phyloP scores from a whole-genome alignment of 2,329 filamentous ascomycete genomes.

The Fusarium cyanostomum region DNA sequence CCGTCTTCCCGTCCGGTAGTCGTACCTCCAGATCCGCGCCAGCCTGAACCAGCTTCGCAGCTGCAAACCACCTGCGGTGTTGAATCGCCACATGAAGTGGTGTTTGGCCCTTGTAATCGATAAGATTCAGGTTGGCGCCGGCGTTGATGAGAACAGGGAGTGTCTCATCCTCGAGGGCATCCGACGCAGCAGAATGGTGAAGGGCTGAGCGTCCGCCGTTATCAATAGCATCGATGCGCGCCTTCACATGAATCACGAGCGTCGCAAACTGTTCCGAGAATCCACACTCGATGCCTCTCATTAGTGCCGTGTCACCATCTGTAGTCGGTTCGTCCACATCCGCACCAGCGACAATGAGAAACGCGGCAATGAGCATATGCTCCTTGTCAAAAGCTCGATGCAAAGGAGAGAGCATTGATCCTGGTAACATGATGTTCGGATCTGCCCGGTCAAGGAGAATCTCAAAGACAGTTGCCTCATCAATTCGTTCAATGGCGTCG shows the following conservation, averaged over 20 bases:
- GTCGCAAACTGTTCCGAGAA: conserved; percentile 44
- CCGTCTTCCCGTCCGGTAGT: conserved; percentile 41
- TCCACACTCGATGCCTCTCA: conserved; percentile 42
- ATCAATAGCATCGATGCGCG: conserved; percentile 38
- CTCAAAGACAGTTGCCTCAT: conserved; percentile 41
- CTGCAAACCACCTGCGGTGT: conserved; percentile 36
- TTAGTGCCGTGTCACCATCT: conserved; percentile 41
- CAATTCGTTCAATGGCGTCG: conserved; percentile 37
- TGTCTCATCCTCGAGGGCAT: conserved; percentile 43
- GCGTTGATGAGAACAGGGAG: conserved; percentile 36
- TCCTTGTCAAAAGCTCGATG: conserved; percentile 41
- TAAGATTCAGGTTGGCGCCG: conserved; percentile 38
- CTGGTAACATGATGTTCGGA: conserved; percentile 40
- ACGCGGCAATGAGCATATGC: conserved; percentile 42
- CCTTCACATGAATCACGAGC: conserved; percentile 38
- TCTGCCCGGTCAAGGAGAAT: conserved; percentile 38
- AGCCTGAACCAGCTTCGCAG: conserved; percentile 39
- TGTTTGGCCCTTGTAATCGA: conserved; percentile 40
- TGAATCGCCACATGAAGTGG: conserved; percentile 40
- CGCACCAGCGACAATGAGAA: conserved; percentile 42
- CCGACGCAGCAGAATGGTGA: conserved; percentile 42
- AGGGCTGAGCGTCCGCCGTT: conserved; percentile 40
- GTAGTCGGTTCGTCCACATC: conserved; percentile 42
- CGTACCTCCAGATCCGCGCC: conserved; percentile 41
- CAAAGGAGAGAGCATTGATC: conserved; percentile 42